These are phyloP conservation scores for Withania somnifera DNA, from an alignment of 305 asterid genomes.

Conservation along the genomic window DNA sequence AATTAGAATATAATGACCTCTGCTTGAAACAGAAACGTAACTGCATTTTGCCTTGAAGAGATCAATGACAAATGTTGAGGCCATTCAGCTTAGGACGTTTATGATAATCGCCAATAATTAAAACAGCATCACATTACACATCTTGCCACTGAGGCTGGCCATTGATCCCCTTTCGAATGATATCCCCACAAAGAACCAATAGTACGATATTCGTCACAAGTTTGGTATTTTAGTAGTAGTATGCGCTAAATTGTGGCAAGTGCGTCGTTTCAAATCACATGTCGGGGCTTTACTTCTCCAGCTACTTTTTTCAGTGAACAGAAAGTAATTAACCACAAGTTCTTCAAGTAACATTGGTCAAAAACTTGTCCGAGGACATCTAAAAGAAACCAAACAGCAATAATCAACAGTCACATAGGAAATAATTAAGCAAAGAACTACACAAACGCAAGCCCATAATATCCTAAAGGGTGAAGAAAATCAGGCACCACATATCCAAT, in stretches of 20 bases:
- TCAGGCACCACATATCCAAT: no score
- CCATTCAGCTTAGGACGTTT: no score
- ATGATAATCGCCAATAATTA: background rate
- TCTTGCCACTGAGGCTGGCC: background rate
- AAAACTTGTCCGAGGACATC: no score
- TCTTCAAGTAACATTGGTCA: no score
- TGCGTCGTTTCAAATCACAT: no score
- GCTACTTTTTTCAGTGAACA: background rate
- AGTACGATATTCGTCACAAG: background rate
- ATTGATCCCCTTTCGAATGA: background rate
- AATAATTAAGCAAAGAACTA: background rate
- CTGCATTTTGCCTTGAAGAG: background rate
- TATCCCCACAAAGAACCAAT: background rate
- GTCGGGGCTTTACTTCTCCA: background rate
- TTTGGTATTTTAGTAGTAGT: no score
- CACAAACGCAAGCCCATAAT: no score
- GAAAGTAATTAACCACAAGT: background rate
- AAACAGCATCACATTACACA: background rate
- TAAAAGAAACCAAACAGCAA: background rate
- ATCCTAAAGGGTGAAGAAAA: no score
- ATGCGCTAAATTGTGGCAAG: no score
- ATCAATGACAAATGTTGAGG: no score
- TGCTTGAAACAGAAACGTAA: background rate
- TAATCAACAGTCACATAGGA: no score
- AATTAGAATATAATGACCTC: background rate